Evolutionary conservation across 805 yeast genomes (phyloP), one percentile per base, ranked within the genome.

Genomic region (Candida loeiensis): DNA sequence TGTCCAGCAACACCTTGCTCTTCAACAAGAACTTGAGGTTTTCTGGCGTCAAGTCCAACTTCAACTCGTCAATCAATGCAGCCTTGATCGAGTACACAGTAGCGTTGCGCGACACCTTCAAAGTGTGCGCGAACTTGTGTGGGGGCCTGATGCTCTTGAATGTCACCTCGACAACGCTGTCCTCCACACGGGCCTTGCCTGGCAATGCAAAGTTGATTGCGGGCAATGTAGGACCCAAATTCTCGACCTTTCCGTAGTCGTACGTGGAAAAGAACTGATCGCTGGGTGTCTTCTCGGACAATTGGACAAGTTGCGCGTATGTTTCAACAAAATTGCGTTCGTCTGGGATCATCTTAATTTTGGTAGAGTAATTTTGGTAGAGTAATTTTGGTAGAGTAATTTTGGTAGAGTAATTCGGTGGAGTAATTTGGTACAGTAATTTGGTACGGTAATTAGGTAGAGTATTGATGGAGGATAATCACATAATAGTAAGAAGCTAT

Each of bases 101-200:
- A 13, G 42, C 59, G 27, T 54, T 59, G 16, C 22, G 49, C 3
- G 54, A 45, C 25, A 53, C 64, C 40, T 36, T 50, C 40, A 69
- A 47, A 27, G 45, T 56, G 4, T 54, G 45, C 27, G 63, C 56
- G 58, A 85, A 83, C 54, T 80, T 85, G 53, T 48, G 61, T 4
- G 95, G 95, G 4, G 82, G 76, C 50, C 80, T 79, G 40, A 87
- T 74, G 21, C 90, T 82, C 58, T 82, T 82, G 55, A 86, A 69
- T 15, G 55, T 47, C 37, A 71, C 50, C 16, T 48, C 53, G 40
- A 64, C 49, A 34, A 45, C 40, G 25, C 24, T 27, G 30, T 44
- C 45, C 11, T 21, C 33, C 12, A 13, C 25, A 14, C 31, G 36
- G 6, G 14, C 19, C 17, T 33, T 16, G 4, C 35, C 39, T 49